Percentiles rank a stretch among this genome's conserved stretches.
phyloP scores from a whole-genome alignment of 768 basidiomycete genomes.

The Strobilomyces dryophilus region DNA sequence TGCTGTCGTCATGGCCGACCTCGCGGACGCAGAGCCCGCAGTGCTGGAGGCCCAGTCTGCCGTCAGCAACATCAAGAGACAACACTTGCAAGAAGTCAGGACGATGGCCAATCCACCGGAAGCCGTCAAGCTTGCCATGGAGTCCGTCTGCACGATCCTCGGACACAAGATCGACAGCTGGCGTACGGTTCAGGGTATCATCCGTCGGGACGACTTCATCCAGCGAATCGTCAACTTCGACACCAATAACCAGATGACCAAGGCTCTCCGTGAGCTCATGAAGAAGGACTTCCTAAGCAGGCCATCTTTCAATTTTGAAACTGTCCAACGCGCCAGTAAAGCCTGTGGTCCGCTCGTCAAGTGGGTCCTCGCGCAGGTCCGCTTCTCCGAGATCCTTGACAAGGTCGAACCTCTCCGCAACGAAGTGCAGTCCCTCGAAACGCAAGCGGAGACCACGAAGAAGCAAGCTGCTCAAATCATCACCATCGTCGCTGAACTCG shows the following conservation, averaged over 20 bases:
- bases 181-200: slow-evolving; percentile 93
- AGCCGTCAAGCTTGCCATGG: slow-evolving; percentile 96
- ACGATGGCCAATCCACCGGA: slow-evolving; percentile 99
- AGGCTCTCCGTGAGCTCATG: slow-evolving; percentile 83
- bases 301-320: slow-evolving; percentile 92
- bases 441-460: slow-evolving; percentile 92
- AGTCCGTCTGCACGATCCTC: slow-evolving; percentile 93
- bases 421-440: slow-evolving; percentile 90
- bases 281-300: slow-evolving; percentile 89
- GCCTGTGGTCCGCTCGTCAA: slow-evolving; percentile 98
- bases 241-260: slow-evolving; percentile 87
- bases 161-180: slow-evolving; percentile 97
- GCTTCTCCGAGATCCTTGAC: slow-evolving; percentile 96
- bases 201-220: slow-evolving; percentile 96
- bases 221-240: slow-evolving; percentile 94
- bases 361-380: slow-evolving; percentile 96
- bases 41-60: slow-evolving; percentile 92
- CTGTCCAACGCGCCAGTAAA: slow-evolving; percentile 89
- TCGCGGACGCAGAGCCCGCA: slow-evolving; percentile 97
- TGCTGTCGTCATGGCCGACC: slow-evolving; percentile 87
- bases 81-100: slow-evolving; percentile 94
- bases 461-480: slow-evolving; percentile 88
- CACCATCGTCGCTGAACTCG: slow-evolving; percentile 88
- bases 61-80: slow-evolving; percentile 95
- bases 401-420: slow-evolving; percentile 94